Evolutionary conservation across 2,329 filamentous ascomycete genomes (phyloP), one percentile per base, ranked within the genome.

Genomic region (Bipolaris gigantea): DNA sequence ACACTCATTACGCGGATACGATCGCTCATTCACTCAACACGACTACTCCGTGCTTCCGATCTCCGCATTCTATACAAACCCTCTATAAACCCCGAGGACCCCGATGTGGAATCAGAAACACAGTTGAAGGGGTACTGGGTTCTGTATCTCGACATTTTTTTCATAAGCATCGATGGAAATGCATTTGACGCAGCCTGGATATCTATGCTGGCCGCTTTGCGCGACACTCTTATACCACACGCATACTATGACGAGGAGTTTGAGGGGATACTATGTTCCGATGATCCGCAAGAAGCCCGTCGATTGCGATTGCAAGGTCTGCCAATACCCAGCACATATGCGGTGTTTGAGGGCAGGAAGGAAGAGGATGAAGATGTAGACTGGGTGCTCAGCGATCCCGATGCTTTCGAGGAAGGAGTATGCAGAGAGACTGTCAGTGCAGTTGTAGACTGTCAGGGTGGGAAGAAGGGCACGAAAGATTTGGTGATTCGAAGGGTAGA

Each of bases 121-220:
- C 81, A 85, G 58, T 75, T 93, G 10, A 93, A 89, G 71, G 94
- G 89, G 0, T 97, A 95, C 74, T 99, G 93, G 94, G 87, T 90
- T 9, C 84, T 99, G 18, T 97, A 96, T 75, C 89, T 99, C 61
- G 93, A 97, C 70, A 81, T 97, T n/a, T 84, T 97, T 69, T 94
- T 96, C 76, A 88, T 99, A 62, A 95, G 90, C 0, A 85, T 96
- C 45, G 92, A 96, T 60, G 93, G 93, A 5, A 96, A 94, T 67
- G 85, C 91, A 1, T 92, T 97, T 61, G 93, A 99, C 69, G 89
- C 90, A 0, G 90, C 91, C 0, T 97, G 93, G 92, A 83, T 88
- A 0, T 87, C 91, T 11, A 82, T 95, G 0, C 74, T 96, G 19
- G 90, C 92, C 8, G 93, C 94, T 6, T 77, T 99, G 55, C 81